phyloP scores from a whole-genome alignment of 495 filamentous ascomycete species.

The Penicillium soppii region DNA sequence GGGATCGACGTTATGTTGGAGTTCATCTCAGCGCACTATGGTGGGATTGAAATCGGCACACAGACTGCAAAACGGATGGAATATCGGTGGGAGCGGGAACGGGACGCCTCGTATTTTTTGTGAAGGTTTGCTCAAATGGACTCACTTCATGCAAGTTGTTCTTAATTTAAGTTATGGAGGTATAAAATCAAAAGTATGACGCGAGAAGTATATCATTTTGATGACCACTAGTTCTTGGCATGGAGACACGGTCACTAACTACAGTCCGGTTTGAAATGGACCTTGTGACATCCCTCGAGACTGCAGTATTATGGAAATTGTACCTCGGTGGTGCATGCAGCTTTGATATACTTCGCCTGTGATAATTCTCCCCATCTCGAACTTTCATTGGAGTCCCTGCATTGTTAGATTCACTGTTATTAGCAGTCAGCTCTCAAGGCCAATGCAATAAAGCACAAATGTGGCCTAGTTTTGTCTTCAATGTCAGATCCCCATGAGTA shows the following conservation, averaged over 20 bases:
- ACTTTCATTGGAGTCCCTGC: too few species aligned
- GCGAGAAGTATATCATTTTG: not conserved
- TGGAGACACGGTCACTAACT: too few species aligned
- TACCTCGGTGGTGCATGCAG: too few species aligned
- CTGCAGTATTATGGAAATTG: too few species aligned
- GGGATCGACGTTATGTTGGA: constrained; percentile 10
- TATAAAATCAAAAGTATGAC: too few species aligned
- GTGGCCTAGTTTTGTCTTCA: not conserved
- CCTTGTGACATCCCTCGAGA: not conserved
- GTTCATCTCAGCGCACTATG: constrained; percentile 6
- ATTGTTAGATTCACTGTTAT: too few species aligned
- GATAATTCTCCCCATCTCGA: too few species aligned
- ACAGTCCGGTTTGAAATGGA: not conserved
- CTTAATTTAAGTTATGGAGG: too few species aligned
- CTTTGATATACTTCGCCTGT: too few species aligned
- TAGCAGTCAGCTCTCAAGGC: not conserved
- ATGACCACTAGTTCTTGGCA: not conserved
- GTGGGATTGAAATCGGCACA: not conserved
- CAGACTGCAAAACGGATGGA: constrained; percentile 6
- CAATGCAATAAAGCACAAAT: not conserved
- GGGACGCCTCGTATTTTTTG: constrained; percentile 3
- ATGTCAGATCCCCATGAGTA: not conserved
- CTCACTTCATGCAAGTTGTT: too few species aligned
- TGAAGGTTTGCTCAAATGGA: not conserved
- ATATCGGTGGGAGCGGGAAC: constrained; percentile 7